A percentile compares a stretch with the other conserved stretches of the same genome.
phyloP scores from a whole-genome alignment of 1,284 basidiomycete genomes.

The Tilletiopsis washingtonensis region DNA sequence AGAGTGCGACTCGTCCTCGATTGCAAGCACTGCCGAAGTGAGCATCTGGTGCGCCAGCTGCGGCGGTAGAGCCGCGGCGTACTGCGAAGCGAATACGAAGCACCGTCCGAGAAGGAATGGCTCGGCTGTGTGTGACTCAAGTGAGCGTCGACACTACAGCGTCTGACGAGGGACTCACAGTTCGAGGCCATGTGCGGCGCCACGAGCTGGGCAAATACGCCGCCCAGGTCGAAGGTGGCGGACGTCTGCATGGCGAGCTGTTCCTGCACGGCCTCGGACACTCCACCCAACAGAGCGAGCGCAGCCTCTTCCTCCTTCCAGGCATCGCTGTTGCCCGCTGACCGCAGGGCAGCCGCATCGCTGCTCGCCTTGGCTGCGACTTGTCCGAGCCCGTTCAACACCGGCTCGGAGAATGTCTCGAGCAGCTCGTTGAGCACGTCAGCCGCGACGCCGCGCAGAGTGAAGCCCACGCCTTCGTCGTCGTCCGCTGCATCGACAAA shows the following conservation, averaged over 20 bases:
- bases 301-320: conserved; percentile 78
- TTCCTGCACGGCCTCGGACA: conserved; percentile 68
- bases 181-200: conserved; percentile 66
- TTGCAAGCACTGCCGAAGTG: conserved; percentile 70
- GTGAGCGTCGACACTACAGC: no score
- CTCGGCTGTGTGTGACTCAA: no score
- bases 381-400: no score
- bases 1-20: conserved; percentile 54
- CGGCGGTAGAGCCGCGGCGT: conserved; percentile 63
- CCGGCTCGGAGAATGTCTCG: no score
- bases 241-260: conserved; percentile 58
- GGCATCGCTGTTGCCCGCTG: no score
- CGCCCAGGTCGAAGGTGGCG: conserved; percentile 67
- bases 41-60: conserved; percentile 61
- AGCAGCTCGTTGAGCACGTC: conserved; percentile 75
- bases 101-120: conserved; percentile 89
- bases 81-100: conserved; percentile 90
- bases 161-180: no score
- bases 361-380: no score
- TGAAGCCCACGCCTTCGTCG: conserved; percentile 75
- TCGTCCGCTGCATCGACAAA: conserved; percentile 85
- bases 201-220: conserved; percentile 67
- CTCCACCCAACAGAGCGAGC: conserved; percentile 74
- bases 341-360: no score
- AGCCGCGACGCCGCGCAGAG: conserved; percentile 71